Evolutionary conservation across 2,329 filamentous ascomycete genomes (phyloP), one percentile per base, ranked within the genome.

Genomic region (Stylonectria norvegica): DNA sequence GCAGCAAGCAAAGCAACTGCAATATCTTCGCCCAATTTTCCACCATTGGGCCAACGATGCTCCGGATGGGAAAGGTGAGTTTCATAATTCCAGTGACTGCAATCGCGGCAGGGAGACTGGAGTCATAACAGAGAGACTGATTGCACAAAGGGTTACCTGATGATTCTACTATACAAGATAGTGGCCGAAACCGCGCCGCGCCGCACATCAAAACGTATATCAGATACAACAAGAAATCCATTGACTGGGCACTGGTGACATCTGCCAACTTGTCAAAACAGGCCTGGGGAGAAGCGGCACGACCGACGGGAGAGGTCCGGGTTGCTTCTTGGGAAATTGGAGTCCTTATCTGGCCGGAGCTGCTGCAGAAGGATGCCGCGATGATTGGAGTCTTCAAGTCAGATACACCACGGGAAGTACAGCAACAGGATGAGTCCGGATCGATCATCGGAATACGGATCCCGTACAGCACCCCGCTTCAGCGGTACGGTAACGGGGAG

Each of bases 241-340:
- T 94, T 27, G 86, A 93, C 57, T 95, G 89, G 90, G 88, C 86
- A 2, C 71, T 95, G 48, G 61, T 94, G 2, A 94, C 88, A 0
- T 93, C 86, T n/a, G 89, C 89, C n/a, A 95, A 95, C 52, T 62
- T 95, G 3, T 93, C 86, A 2, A 91, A 83, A 46, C 89, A 95
- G 63, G 89, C 89, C 0, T 95, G 89, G 90, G 89, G 89, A 2
- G 81, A 85, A 25, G 70, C 76, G 3, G 62, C 60, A 1, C 79
- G 75, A 45, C 61, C 69, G 3, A 68, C 71, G 0, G 79, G 78
- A 1, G 76, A 86, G 53, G 68, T 89, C 20, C 75, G 83, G 23
- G 79, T 95, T 19, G 81, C 84, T 42, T 93, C 86, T 20, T 95
- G 84, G 70, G 89, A 95, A 61, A 76, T 88, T 20, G 89, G 89